Percentiles rank a stretch among this genome's conserved stretches.
Evolutionary conservation across 495 filamentous ascomycete species (phyloP).

Genomic region (Penicillium salamii): DNA sequence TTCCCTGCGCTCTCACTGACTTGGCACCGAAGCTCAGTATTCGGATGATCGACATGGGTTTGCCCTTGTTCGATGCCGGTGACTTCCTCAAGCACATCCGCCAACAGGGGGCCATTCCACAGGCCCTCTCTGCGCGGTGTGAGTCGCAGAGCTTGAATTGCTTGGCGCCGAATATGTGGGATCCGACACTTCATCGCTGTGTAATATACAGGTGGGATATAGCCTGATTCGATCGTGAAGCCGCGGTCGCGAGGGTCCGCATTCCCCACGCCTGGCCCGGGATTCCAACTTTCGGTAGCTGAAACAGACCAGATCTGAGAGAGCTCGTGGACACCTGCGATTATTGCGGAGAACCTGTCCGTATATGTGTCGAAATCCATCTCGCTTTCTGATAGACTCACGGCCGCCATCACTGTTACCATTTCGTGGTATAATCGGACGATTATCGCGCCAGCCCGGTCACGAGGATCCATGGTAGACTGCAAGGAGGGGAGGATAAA

Average conservation of each 20-base stretch:
- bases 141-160: constrained; percentile 36
- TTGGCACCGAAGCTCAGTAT: not conserved
- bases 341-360: constrained; percentile 32
- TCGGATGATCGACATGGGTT: constrained; percentile 9
- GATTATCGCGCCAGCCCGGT: constrained; percentile 21
- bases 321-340: constrained; percentile 28
- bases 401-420: constrained; percentile 44
- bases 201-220: constrained; percentile 51
- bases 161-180: constrained; percentile 39
- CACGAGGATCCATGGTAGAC: not conserved
- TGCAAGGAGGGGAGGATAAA: not conserved
- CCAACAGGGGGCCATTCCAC: constrained; percentile 37
- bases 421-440: constrained; percentile 45
- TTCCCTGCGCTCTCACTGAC: not conserved
- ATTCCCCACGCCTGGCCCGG: not conserved
- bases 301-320: constrained; percentile 17
- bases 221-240: constrained; percentile 46
- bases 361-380: constrained; percentile 41
- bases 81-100: constrained; percentile 15
- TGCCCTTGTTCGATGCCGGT: constrained; percentile 16
- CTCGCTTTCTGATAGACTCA: constrained; percentile 36
- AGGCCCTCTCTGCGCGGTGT: constrained; percentile 50
- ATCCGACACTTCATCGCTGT: constrained; percentile 54
- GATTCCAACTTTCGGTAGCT: not conserved
- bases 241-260: constrained; percentile 13